A percentile compares a stretch with the other conserved stretches of the same genome.
These are phyloP conservation scores for Lyophyllum atratum DNA, from an alignment of 768 basidiomycete genomes.

Conservation along the genomic window DNA sequence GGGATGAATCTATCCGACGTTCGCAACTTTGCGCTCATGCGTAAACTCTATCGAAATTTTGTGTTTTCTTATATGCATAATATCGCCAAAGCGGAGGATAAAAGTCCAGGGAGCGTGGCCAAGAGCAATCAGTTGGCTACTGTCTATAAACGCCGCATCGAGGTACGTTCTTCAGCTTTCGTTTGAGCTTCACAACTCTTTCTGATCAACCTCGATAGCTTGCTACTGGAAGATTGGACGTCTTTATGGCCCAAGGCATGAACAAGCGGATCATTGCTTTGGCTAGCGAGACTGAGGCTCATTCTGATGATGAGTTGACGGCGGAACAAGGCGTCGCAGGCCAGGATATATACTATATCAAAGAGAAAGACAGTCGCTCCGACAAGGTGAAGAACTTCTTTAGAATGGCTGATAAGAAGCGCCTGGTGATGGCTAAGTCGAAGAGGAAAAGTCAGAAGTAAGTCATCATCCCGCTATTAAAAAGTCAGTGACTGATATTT, in stretches of 20 bases:
- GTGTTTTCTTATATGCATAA: constrained; percentile 16
- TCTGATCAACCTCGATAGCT: constrained; percentile 6
- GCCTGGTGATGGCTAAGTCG: not conserved
- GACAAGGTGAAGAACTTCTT: constrained; percentile 1
- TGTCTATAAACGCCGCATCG: not conserved
- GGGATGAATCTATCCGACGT: constrained; percentile 3
- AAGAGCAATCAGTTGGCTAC: constrained; percentile 1
- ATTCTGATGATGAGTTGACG: constrained; percentile 9
- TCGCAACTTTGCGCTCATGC: constrained; percentile 11
- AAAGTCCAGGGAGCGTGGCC: constrained; percentile 8
- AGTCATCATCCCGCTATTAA: not conserved
- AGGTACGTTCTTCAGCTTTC: constrained; percentile 1
- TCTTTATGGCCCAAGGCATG: constrained; percentile 6
- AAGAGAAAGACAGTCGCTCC: constrained; percentile 9
- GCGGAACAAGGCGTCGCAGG: no score
- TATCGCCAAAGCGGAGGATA: constrained; percentile 12
- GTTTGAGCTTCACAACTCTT: not conserved
- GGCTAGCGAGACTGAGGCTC: constrained; percentile 6
- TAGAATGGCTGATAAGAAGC: constrained; percentile 5
- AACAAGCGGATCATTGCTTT: constrained; percentile 1
- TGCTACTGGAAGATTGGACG: not conserved
- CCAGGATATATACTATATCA: constrained; percentile 5
- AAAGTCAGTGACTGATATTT: not conserved
- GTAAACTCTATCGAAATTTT: constrained; percentile 17
- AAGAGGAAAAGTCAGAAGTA: not conserved